Base-by-base conservation (phyloP, 495 filamentous ascomycete genomes). In the Lepraria neglecta region DNA sequence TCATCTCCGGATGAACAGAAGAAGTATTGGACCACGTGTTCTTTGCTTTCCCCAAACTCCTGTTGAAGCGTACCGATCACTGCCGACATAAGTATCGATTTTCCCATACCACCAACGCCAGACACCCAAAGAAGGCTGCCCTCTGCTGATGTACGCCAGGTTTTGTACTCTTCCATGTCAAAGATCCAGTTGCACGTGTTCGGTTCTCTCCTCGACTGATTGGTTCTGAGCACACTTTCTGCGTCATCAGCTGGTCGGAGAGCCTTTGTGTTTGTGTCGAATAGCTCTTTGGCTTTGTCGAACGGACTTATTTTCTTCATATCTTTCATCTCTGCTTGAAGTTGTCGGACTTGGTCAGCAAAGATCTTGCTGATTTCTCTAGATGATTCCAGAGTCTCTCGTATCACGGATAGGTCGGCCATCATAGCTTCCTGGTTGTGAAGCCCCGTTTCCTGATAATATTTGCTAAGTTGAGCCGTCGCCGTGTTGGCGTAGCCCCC, bases 221-320 rank as follows among this genome's bases (percentile, higher is more conserved):
- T 31, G 28, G 33, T 59, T 19, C 38, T 15, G 1, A 50, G 15
- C 2, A 24, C 7, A 40, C 12, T 55, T 21, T 55, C 52, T 10
- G 52, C 7, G 6, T 30, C 19, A 9, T 28, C 28, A 6, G 21
- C 27, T 11, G 27, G 19, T 14, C 46, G 28, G 12, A 47, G 27
- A 2, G n/a, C 17, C 19, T 17, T 47, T 1, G 31, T 6, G 17
- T 47, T 50, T 10, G 12, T 19, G 9, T 59, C 56, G 4, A 47
- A 50, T 9, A n/a, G 17, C 15, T 28, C 30, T 11, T 38, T 59
- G 11, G 56, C 56, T 40, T 40, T 35, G 17, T 55, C 52, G 6
- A 55, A 35, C 35, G 52, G 52, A 12, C n/a, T 55, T 21, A 35
- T 55, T 6, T 55, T 55, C 52, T 55, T 55, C 52, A 55, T 38